phyloP scores from a whole-genome alignment of 139 green algal species.

The Micractinium conductrix region DNA sequence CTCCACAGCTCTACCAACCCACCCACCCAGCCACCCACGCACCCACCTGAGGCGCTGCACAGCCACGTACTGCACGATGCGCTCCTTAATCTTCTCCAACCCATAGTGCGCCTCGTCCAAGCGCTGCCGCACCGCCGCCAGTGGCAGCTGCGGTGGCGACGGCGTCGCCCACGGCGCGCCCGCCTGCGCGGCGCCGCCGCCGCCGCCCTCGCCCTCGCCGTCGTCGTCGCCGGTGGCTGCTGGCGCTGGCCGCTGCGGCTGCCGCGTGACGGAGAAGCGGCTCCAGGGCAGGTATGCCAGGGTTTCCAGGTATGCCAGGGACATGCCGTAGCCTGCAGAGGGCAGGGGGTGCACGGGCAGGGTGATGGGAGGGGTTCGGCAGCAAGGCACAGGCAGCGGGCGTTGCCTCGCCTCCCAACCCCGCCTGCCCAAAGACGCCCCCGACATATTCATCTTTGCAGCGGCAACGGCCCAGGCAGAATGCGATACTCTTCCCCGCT shows the following conservation, averaged over 20 bases:
- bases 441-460: too few relatives aligned
- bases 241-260: neutral
- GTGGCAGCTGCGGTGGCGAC: neutral
- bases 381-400: too few relatives aligned
- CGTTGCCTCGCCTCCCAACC: too few relatives aligned
- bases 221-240: neutral
- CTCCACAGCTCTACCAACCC: too few relatives aligned
- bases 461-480: too few relatives aligned
- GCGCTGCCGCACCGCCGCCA: slow-evolving; percentile 36
- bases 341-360: neutral
- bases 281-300: slow-evolving; percentile 92
- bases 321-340: slow-evolving; percentile 55
- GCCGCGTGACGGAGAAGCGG: slow-evolving; percentile 43
- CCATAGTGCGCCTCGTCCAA: slow-evolving; percentile 97
- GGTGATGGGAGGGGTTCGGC: too few relatives aligned
- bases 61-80: slow-evolving; percentile 98
- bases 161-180: neutral
- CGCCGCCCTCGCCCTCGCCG: neutral
- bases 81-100: slow-evolving; percentile 94
- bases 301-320: slow-evolving; percentile 95
- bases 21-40: neutral
- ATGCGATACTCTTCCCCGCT: neutral
- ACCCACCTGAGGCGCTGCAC: slow-evolving; percentile 74
- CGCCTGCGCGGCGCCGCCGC: neutral
- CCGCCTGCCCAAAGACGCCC: neutral